A percentile compares a stretch with the other conserved stretches of the same genome.
phyloP scores from a whole-genome alignment of 2,329 filamentous ascomycete genomes.

The Myriosclerotinia scirpicola region DNA sequence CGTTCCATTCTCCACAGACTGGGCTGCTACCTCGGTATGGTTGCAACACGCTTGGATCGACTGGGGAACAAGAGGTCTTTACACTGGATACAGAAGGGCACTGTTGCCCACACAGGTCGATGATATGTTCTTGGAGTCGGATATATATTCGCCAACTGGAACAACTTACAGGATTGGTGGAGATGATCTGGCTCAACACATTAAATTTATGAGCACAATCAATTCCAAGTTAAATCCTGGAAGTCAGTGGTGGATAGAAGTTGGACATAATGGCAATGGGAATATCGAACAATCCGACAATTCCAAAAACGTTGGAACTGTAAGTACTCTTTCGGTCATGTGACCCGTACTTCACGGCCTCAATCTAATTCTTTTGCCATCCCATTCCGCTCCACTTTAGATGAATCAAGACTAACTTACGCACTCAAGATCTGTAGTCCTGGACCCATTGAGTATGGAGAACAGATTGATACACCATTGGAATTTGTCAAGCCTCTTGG shows the following conservation, averaged over 20 bases:
- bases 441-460: conserved; percentile 47
- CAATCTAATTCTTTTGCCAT: not conserved
- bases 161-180: conserved; percentile 51
- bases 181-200: conserved; percentile 49
- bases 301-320: conserved; percentile 42
- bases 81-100: conserved; percentile 36
- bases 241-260: conserved; percentile 53
- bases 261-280: conserved; percentile 57
- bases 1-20: conserved; percentile 46
- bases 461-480: conserved; percentile 48
- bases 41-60: conserved; percentile 62
- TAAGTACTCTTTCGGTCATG: conserved; percentile 1
- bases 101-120: conserved; percentile 46
- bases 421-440: conserved; percentile 26
- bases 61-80: conserved; percentile 60
- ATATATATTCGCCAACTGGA: conserved; percentile 49
- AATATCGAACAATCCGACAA: conserved; percentile 45
- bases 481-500: conserved; percentile 51
- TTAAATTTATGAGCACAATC: conserved; percentile 46
- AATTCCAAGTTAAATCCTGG: conserved; percentile 52
- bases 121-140: conserved; percentile 58
- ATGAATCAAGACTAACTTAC: not conserved
- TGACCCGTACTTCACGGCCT: not conserved
- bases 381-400: not conserved
- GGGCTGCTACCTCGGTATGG: conserved; percentile 53